Evolutionary conservation across 345 rosid species (phyloP).

Genomic region (Eucalyptus cloeziana): DNA sequence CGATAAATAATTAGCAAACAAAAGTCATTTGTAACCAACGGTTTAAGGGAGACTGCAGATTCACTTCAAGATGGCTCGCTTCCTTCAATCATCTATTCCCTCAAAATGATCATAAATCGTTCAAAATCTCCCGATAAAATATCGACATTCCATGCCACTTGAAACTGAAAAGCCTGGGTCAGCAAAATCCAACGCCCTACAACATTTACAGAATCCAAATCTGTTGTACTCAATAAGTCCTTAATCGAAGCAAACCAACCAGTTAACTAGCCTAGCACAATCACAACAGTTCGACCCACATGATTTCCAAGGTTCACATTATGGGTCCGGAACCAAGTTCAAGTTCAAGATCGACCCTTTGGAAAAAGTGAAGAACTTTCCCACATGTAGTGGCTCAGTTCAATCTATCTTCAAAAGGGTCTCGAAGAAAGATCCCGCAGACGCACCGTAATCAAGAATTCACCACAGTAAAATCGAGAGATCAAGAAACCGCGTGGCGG

Average conservation of each 20-base stretch:
- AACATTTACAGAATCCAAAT: neutral
- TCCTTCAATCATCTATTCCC: neutral
- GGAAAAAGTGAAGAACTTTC: neutral
- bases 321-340: neutral
- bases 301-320: neutral
- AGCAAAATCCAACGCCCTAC: neutral
- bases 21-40: accelerated
- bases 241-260: neutral
- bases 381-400: neutral
- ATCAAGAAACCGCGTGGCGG: neutral
- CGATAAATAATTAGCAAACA: accelerated
- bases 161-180: neutral
- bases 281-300: neutral
- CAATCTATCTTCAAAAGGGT: neutral
- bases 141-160: neutral
- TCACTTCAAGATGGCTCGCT: neutral
- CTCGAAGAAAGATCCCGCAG: neutral
- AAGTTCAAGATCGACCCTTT: neutral
- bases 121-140: neutral
- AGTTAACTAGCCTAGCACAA: neutral
- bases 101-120: neutral
- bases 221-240: neutral
- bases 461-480: neutral
- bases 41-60: neutral
- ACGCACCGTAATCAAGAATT: neutral